Evolutionary conservation across 148 eudicot genomes (phyloP), one percentile per base, ranked within the genome.

Genomic region (Amaranthus hypochondriacus): DNA sequence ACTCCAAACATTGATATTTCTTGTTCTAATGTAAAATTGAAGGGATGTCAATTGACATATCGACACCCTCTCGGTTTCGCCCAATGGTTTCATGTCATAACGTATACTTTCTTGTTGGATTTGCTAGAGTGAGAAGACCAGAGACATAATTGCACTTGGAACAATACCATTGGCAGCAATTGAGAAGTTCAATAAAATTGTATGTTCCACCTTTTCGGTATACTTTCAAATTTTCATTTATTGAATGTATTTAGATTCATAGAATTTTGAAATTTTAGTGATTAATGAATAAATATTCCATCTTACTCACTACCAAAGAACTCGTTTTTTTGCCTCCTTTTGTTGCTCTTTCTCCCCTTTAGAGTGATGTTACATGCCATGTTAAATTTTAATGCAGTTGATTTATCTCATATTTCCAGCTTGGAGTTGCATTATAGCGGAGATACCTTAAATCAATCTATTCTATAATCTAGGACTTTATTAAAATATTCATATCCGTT

Each of bases 121-220:
- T 75, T 69, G 81, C 52, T 49, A 96, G 99, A 92, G 94, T 69
- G 96, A 96, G 79, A 92, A 81, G 72, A 85, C 92, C 63, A 87
- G 97, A 81, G 87, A 87, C 74, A 75, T 96, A 64, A 88, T 96
- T 80, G 80, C 88, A 47, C 89, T 96, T 79, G 99, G 99, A 83
- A 87, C 99, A 7, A 90, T 92, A 79, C 92, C 99, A 2, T 75
- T 87, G 83, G 89, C 92, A n/a, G 82, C 88, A 50, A 89, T 96
- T 7, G 99, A 96, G 69, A 95, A 89, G 84, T 96, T 92, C 79
- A 84, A 72, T 84, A 92, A 90, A 83, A 80, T 82, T 70, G 97
- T 90, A 86, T 80, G 94, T 85, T 81, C 81, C 72, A 9, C 73
- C 69, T 48, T 72, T 71, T 21, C 42, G 57, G 46, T 48, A 9